phyloP scores from a whole-genome alignment of 129 eudicot species.

The Lactuca saligna region DNA sequence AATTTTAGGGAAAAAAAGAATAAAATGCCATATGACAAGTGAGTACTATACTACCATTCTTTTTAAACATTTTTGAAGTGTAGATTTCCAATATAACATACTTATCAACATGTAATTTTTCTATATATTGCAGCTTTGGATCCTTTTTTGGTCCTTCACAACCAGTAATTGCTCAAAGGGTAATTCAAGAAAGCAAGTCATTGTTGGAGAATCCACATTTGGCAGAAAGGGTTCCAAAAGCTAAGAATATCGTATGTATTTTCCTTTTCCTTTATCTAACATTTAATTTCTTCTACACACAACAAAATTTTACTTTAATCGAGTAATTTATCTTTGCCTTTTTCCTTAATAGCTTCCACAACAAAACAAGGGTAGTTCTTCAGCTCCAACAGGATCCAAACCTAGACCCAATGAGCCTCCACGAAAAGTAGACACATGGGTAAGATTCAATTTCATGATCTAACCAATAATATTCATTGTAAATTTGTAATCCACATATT shows the following conservation, averaged over 20 bases:
- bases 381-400: conserved; percentile 44
- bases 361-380: conserved; percentile 46
- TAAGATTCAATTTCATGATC: conserved; percentile 26
- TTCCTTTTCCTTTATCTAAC: conserved; percentile 2
- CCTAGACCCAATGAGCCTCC: conserved; percentile 40
- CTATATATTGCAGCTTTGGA: conserved; percentile 68
- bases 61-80: not conserved
- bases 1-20: conserved; percentile 43
- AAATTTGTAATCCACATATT: not conserved
- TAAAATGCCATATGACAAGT: conserved; percentile 59
- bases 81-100: not conserved
- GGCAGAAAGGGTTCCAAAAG: conserved; percentile 51
- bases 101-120: not conserved
- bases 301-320: not conserved
- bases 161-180: conserved; percentile 97
- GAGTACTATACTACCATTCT: conserved; percentile 15
- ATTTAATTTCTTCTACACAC: too few relatives aligned
- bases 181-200: conserved; percentile 93
- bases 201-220: conserved; percentile 81
- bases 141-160: conserved; percentile 96
- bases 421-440: conserved; percentile 42
- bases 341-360: conserved; percentile 20
- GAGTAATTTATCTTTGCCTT: not conserved
- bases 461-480: not conserved
- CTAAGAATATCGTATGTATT: conserved; percentile 52